Evolutionary conservation across 2,329 filamentous ascomycete species (phyloP).

Genomic region (Periglandula ipomoeae): DNA sequence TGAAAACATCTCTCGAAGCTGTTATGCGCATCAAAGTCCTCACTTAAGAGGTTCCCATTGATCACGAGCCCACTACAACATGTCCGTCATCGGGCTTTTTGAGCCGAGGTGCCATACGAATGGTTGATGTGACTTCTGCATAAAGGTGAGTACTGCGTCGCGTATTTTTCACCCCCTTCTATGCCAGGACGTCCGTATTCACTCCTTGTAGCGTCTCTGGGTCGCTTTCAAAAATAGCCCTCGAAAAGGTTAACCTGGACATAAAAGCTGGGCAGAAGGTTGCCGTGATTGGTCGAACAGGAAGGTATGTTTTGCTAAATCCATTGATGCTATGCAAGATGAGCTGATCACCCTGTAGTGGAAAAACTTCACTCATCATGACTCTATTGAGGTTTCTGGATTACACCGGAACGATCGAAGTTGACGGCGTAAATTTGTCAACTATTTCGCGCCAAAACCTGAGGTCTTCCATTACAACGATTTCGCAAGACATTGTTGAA

Average conservation of each 20-base stretch:
- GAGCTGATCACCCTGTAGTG: conserved; percentile 8
- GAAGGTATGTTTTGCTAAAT: neutral
- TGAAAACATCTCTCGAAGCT: neutral
- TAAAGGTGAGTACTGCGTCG: neutral
- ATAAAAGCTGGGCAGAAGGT: conserved; percentile 14
- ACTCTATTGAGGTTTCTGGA: neutral
- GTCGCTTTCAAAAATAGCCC: neutral
- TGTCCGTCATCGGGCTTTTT: neutral
- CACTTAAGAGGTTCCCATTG: neutral
- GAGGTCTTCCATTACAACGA: conserved; percentile 20
- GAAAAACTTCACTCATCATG: conserved; percentile 12
- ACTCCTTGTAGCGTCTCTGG: neutral
- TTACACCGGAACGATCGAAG: conserved; percentile 1
- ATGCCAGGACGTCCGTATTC: neutral
- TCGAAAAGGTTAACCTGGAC: conserved; percentile 9
- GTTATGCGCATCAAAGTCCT: neutral
- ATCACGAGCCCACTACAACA: neutral
- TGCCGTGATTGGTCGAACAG: conserved; percentile 14
- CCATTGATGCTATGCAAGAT: neutral
- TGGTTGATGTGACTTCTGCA: neutral
- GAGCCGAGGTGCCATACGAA: neutral
- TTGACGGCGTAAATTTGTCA: conserved; percentile 21
- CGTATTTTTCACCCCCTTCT: neutral
- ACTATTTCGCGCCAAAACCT: conserved; percentile 14
- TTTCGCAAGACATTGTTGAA: conserved; percentile 20